Percentiles rank a stretch among this genome's conserved stretches.
Evolutionary conservation across 768 basidiomycete genomes (phyloP).

Genomic region (Lactarius quietus): DNA sequence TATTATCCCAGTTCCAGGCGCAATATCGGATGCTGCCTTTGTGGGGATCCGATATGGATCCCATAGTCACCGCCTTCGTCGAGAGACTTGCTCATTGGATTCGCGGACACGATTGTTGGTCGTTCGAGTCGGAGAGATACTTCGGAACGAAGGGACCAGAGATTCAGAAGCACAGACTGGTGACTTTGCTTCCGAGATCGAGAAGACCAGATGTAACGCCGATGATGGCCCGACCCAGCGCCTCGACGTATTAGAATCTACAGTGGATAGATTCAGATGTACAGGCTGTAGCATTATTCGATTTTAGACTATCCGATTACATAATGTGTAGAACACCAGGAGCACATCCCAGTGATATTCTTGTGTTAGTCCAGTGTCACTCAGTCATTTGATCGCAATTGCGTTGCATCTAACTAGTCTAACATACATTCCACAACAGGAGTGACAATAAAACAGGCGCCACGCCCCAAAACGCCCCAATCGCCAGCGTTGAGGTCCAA

Average conservation of each 20-base stretch:
- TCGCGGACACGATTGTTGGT: slow-evolving; percentile 33
- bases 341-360: background rate
- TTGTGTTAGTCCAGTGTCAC: background rate
- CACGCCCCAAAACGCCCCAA: background rate
- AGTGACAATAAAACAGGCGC: background rate
- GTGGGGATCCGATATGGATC: slow-evolving; percentile 36
- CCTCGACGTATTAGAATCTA: background rate
- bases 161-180: slow-evolving; percentile 24
- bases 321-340: background rate
- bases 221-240: slow-evolving; percentile 10
- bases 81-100: slow-evolving; percentile 42
- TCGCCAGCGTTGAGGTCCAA: background rate
- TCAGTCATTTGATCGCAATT: background rate
- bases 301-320: background rate
- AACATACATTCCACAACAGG: background rate
- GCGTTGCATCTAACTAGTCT: background rate
- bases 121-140: slow-evolving; percentile 37
- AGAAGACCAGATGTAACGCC: slow-evolving; percentile 2
- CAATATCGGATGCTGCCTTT: slow-evolving; percentile 34
- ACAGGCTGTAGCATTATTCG: background rate
- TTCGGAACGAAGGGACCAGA: slow-evolving; percentile 32
- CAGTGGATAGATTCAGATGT: background rate
- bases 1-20: slow-evolving; percentile 35
- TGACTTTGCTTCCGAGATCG: slow-evolving; percentile 9
- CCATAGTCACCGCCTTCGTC: slow-evolving; percentile 34